phyloP scores from a whole-genome alignment of 2,329 filamentous ascomycete species.

The Bipolaris zeicola region DNA sequence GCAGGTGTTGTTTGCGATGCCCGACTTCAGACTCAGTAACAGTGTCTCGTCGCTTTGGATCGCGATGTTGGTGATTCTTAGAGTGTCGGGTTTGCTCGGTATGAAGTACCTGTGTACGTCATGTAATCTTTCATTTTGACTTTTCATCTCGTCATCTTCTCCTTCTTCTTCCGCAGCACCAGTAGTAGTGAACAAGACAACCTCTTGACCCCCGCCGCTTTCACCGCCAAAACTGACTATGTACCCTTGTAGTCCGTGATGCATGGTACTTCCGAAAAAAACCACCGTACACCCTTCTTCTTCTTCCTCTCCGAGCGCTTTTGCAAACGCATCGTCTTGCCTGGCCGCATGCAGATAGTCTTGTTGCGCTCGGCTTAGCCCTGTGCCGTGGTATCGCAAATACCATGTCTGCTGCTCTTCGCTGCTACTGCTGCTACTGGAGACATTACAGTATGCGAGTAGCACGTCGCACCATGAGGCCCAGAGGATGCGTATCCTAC shows the following conservation, averaged over 20 bases:
- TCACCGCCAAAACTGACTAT: background rate
- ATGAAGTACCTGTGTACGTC: background rate
- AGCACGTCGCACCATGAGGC: constrained; percentile 41
- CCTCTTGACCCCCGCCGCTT: background rate
- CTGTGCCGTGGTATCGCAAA: constrained; percentile 27
- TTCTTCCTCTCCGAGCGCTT: background rate
- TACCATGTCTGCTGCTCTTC: background rate
- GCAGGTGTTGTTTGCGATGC: background rate
- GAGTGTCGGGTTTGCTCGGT: background rate
- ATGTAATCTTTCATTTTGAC: background rate
- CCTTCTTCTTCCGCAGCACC: constrained; percentile 12
- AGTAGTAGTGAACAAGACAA: constrained; percentile 21
- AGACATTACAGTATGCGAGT: constrained; percentile 5
- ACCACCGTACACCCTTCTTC: background rate
- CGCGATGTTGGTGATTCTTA: constrained; percentile 12
- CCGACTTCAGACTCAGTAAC: background rate
- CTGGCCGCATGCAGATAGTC: background rate
- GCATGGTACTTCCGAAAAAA: constrained; percentile 32
- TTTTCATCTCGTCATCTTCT: background rate
- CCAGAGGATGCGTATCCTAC: constrained; percentile 31
- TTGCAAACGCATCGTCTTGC: background rate
- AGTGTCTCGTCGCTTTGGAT: constrained; percentile 11
- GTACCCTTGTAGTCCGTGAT: constrained; percentile 29
- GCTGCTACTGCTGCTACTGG: background rate
- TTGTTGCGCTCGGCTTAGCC: constrained; percentile 21